Evolutionary conservation across 2,329 filamentous ascomycete genomes (phyloP), one percentile per base, ranked within the genome.

Genomic region (Venturia aucupariae): DNA sequence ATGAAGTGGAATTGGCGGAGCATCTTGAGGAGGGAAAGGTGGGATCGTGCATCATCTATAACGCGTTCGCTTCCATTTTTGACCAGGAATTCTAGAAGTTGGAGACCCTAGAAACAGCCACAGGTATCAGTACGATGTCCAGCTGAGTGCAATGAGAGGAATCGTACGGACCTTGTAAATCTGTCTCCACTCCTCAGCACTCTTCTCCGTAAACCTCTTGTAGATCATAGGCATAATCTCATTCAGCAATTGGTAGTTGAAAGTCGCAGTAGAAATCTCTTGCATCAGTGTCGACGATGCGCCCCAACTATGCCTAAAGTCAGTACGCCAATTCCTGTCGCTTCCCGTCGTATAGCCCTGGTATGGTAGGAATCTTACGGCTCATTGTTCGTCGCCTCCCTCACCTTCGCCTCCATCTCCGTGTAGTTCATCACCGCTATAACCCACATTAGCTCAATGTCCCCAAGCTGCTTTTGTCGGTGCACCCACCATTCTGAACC

Each of bases 191-290:
- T 99, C 94, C 75, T 99, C 94, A 64, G 94, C 93, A 8, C 92
- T 84, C 81, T 99, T 99, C 76, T 99, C 94, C 67, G 94, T 99
- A 77, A 99, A 99, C 68, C 94, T 90, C 73, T 95, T 94, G 81
- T 99, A 99, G 74, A 99, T 96, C 91, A 99, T 94, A 69, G 94
- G 94, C 94, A 99, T 99, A 75, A 99, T 97, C 77, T 99, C 94
- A 77, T 97, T 97, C 65, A 99, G 86, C 62, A 92, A 86, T 86
- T 96, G 92, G 75, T 97, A 99, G 80, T 93, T 97, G 79, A 96
- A 96, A 66, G 94, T 99, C 72, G 87, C 94, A 77, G 92, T 96
- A 77, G 94, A 92, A 76, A 99, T 99, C 78, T 99, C 94, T 78
- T 97, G 92, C 92, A 97, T 96, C 72, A 89, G 75, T 13, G 89